Base-by-base conservation (phyloP, 768 basidiomycete species). In the Auricularia sp. region DNA sequence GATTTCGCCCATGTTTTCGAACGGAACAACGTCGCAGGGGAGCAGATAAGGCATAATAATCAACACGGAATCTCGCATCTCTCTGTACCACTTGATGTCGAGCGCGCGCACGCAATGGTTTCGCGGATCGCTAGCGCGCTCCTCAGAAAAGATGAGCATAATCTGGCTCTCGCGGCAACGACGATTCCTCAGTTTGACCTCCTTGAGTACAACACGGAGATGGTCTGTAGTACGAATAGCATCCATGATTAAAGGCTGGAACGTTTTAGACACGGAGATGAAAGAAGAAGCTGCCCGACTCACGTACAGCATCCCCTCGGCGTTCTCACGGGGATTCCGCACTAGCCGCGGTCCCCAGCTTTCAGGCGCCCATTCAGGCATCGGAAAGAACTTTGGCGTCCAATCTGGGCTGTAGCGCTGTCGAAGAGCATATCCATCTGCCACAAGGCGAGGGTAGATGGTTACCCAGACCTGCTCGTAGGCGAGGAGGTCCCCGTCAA, bases 11-110 rank as follows among this genome's bases (percentile, higher is more conserved):
- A 75, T 39, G 2, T 74, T 73, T 1, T 69, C 58, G 58, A 73
- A 78, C 35, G 74, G 71, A 3, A 75, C 76, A 62, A 77, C 73
- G 56, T 77, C 73, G 62, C 75, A 78, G 14, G 70, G 70, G 61
- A 76, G 71, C n/a, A 80, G 71, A 1, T 77, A 63, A 0, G 79
- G 80, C 75, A 78, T 80, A 2, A 75, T 70, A 1, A 77, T 54
- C 1, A 74, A 70, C 0, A 62, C 54, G 4, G 54, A 37, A 1
- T 14, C 39, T 7, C 8, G 39, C 4, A 4, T 42, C 2, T 42
- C 39, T 42, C 39, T 7, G 1, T 71, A 54, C 1, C 62, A 6
- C 21, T 21, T 18, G 0, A 67, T 29, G 10, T 76, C 75, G 14
- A 72, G 66, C 0, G 75, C n/a, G 2, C 74, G 73, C 14, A 73